phyloP scores from a whole-genome alignment of 1,139 yeast genomes.

The Ogataea hybrid region DNA sequence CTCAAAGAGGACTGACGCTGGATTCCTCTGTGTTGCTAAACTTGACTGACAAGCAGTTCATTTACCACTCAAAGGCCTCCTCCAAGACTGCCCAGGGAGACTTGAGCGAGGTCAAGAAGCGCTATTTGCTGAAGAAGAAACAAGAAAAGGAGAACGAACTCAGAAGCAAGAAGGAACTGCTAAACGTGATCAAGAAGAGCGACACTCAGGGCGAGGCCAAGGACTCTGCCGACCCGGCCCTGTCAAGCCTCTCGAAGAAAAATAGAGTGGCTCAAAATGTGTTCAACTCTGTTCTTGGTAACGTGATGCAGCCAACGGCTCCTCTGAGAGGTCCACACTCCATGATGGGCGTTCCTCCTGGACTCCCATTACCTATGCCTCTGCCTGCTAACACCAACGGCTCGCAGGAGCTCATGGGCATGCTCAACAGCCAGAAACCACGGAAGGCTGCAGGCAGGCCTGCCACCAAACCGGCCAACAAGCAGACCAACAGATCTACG shows the following conservation, averaged over 20 bases:
- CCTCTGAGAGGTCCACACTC: constrained; percentile 26
- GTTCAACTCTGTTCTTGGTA: constrained; percentile 28
- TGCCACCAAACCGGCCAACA: not conserved
- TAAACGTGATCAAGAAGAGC: constrained; percentile 20
- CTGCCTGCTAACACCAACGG: constrained; percentile 13
- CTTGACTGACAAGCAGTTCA: constrained; percentile 68
- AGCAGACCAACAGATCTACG: not conserved
- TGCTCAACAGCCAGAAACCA: constrained; percentile 12
- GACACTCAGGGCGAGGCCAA: not conserved
- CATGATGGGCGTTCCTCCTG: constrained; percentile 1
- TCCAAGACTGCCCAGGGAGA: constrained; percentile 38
- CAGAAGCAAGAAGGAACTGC: constrained; percentile 20
- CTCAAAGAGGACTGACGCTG: constrained; percentile 81
- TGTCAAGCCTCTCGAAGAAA: not conserved
- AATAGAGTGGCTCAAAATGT: constrained; percentile 24
- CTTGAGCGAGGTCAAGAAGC: constrained; percentile 17
- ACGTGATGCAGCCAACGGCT: constrained; percentile 39
- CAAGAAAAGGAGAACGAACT: constrained; percentile 21
- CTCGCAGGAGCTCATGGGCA: constrained; percentile 20
- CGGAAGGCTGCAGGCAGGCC: not conserved
- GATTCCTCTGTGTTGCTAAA: constrained; percentile 84
- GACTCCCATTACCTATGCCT: constrained; percentile 1
- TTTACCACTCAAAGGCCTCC: constrained; percentile 72
- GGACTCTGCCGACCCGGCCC: not conserved
- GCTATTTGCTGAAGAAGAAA: constrained; percentile 27